Evolutionary conservation across 495 filamentous ascomycete genomes (phyloP), one percentile per base, ranked within the genome.

Genomic region (Penicillium roqueforti): DNA sequence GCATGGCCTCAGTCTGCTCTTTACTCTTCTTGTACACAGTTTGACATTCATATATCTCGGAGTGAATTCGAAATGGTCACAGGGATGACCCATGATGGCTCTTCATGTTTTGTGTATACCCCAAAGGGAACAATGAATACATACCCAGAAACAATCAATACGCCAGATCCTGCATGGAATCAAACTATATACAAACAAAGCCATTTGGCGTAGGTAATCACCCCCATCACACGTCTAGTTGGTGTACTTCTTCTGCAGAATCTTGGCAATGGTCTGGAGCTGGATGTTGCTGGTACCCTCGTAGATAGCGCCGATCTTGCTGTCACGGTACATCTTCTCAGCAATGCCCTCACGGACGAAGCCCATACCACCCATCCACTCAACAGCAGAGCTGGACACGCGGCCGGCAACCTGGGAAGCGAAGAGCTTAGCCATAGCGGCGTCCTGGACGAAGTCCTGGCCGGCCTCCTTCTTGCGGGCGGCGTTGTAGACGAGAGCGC

Each of bases 311-410:
- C 93, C 93, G 66, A 99, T 99, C 84, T 97, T 99, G 76, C 88
- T 92, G 69, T 99, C 93, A 20, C 93, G 80, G 79, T 86, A 99
- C 76, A 87, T 95, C 83, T 99, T 99, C 85, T 99, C 93, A 4
- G 95, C 93, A 56, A 96, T 83, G 3, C 93, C 93, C 69, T 99
- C 93, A 37, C 93, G 78, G 34, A 97, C 93, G 61, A 99, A 99
- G 7, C 83, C 84, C 93, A 96, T 97, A 47, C 93, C 93, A 31
- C 93, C 93, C 92, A 97, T 97, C 93, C 95, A 97, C 74, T 97
- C 93, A 16, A 99, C 83, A 3, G 92, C 93, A 10, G 84, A 82
- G 9, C 91, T 85, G 46, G 88, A 87, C 19, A 97, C 92, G 47
- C 83, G 83, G 14, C 89, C 89, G 1, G 93, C 93, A 16, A 99